phyloP scores from a whole-genome alignment of 1,284 basidiomycete species.

The Ceratobasidium sp. region DNA sequence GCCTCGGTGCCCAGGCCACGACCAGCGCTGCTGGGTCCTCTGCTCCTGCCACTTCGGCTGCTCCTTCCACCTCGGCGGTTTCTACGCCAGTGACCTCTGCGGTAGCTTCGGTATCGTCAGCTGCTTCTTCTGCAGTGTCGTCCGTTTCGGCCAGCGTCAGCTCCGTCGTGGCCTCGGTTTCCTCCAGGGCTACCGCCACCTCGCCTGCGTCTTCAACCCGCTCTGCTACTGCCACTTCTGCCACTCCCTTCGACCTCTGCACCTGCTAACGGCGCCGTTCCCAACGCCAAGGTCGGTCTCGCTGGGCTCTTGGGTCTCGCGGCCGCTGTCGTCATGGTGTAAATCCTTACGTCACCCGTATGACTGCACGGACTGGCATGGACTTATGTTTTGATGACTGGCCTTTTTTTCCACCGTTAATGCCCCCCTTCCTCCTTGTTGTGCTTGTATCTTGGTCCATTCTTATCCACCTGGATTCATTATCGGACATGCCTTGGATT shows the following conservation, averaged over 20 bases:
- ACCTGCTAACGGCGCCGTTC: slow-evolving; percentile 18
- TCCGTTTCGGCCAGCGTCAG: not conserved
- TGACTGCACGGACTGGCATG: slow-evolving; percentile 1
- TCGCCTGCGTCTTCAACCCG: not conserved
- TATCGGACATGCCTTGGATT: not conserved
- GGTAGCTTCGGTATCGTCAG: not conserved
- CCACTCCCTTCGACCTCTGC: no score
- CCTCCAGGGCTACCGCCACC: not conserved
- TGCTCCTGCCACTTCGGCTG: not conserved
- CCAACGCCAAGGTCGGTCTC: slow-evolving; percentile 29
- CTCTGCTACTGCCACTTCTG: not conserved
- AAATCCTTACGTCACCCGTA: slow-evolving; percentile 11
- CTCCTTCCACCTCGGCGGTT: not conserved
- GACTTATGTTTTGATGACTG: slow-evolving; percentile 21
- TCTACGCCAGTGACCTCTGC: not conserved
- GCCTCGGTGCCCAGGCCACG: not conserved
- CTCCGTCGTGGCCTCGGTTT: not conserved
- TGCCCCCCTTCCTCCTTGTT: slow-evolving; percentile 24
- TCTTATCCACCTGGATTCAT: not conserved
- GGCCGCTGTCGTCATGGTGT: slow-evolving; percentile 27
- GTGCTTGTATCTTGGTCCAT: slow-evolving; percentile 31
- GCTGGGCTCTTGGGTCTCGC: slow-evolving; percentile 31
- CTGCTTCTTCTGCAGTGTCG: not conserved
- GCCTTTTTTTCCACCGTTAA: slow-evolving; percentile 6
- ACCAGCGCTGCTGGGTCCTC: not conserved